These are phyloP conservation scores for Pseudocercospora vitis DNA, from an alignment of 2,329 filamentous ascomycete species.

Conservation along the genomic window DNA sequence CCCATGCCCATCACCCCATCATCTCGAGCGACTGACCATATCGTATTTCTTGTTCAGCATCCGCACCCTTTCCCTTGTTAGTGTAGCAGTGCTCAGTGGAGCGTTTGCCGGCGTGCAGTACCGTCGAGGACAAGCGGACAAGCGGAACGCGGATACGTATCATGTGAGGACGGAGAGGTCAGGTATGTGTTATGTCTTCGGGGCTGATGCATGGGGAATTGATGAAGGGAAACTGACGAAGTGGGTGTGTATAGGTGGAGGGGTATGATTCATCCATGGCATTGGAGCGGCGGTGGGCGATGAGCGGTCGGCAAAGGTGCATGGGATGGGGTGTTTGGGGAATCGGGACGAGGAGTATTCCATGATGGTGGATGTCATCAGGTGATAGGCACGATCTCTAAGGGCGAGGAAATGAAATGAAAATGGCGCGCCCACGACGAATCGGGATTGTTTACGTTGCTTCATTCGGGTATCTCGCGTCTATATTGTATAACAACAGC, in stretches of 20 bases:
- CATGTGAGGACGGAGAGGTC: slow-evolving; percentile 17
- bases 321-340: not conserved
- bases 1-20: not conserved
- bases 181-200: slow-evolving; percentile 7
- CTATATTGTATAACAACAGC: slow-evolving; percentile 6
- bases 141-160: slow-evolving; percentile 15
- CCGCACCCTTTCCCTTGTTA: not conserved
- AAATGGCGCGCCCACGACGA: too few relatives aligned
- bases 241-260: not conserved
- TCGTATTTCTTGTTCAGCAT: too few relatives aligned
- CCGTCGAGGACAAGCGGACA: slow-evolving; percentile 12
- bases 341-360: not conserved
- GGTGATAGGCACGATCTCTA: not conserved
- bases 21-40: too few relatives aligned
- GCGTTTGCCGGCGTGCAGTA: slow-evolving; percentile 8
- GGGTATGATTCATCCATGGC: not conserved
- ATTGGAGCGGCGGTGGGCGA: too few relatives aligned
- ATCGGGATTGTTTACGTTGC: too few relatives aligned
- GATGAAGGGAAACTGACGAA: not conserved
- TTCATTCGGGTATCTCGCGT: slow-evolving; percentile 9
- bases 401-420: too few relatives aligned
- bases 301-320: not conserved
- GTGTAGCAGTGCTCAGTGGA: slow-evolving; percentile 1
- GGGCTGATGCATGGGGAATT: not conserved
- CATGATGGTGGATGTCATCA: not conserved